Percentiles rank a stretch among this genome's conserved stretches.
These are phyloP conservation scores for Lolium multiflorum DNA, from an alignment of 176 grass and related monocot species.

Conservation along the genomic window DNA sequence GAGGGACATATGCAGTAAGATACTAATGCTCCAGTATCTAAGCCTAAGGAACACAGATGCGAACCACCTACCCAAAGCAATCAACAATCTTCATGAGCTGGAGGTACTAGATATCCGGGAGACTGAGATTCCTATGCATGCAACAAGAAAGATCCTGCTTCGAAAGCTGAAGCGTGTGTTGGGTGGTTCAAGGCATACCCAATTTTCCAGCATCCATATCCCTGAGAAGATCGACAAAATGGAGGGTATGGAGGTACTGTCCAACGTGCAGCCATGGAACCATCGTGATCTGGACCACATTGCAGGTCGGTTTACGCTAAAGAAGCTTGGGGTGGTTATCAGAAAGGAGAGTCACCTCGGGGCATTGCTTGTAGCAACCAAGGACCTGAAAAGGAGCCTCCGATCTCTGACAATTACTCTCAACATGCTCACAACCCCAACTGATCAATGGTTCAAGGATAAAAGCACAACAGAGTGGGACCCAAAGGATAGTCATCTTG, in stretches of 20 bases:
- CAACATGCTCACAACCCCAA: no score
- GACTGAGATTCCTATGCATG: background rate
- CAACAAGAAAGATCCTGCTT: background rate
- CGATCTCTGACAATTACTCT: no score
- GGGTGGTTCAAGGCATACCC: background rate
- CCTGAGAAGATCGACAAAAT: background rate
- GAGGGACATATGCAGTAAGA: background rate
- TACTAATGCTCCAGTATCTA: constrained; percentile 22
- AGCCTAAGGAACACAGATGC: constrained; percentile 16
- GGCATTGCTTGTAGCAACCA: no score
- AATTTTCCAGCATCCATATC: background rate
- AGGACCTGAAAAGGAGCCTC: no score
- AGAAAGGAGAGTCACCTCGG: no score
- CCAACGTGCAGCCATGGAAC: background rate
- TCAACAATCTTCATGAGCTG: constrained; percentile 36
- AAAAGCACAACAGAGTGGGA: no score
- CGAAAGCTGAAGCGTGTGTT: background rate
- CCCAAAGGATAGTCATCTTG: no score
- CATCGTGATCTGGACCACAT: no score
- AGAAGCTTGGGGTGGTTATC: no score
- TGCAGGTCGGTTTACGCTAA: no score
- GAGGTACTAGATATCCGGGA: constrained; percentile 42
- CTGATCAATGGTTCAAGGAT: no score
- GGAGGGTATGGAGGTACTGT: background rate
- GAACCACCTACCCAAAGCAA: background rate